Evolutionary conservation across 306 rosid species (phyloP).

Genomic region (Sindora glabra): DNA sequence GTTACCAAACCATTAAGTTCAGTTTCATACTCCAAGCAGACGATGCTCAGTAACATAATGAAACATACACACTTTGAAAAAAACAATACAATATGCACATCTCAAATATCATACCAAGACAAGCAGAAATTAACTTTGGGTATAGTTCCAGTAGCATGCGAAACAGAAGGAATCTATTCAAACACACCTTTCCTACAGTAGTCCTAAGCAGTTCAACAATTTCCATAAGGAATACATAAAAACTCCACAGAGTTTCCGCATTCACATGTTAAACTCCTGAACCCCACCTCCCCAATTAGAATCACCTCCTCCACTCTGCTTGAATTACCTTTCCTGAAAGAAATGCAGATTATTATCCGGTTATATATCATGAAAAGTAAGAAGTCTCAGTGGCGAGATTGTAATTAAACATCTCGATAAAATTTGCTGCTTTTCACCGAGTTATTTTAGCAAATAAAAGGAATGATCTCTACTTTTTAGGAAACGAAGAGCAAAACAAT

Average conservation of each 20-base stretch:
- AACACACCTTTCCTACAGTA: slow-evolving; percentile 21
- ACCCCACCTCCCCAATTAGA: not conserved
- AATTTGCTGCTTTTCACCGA: not conserved
- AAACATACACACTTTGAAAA: not conserved
- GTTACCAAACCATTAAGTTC: not conserved
- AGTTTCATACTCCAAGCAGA: slow-evolving; percentile 10
- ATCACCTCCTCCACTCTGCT: slow-evolving; percentile 84
- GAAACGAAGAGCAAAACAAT: not conserved
- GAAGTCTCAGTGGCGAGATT: not conserved
- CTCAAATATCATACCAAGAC: slow-evolving; percentile 26
- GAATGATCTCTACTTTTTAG: not conserved
- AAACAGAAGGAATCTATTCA: slow-evolving; percentile 18
- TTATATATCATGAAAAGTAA: slow-evolving; percentile 6
- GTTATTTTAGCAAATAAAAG: not conserved
- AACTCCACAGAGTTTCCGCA: slow-evolving; percentile 28
- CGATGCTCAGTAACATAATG: not conserved
- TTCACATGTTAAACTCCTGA: slow-evolving; percentile 22
- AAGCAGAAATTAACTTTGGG: slow-evolving; percentile 14
- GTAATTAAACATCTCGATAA: not conserved
- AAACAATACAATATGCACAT: slow-evolving; percentile 14
- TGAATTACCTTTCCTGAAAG: slow-evolving; percentile 59
- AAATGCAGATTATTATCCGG: not conserved
- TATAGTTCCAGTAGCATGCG: slow-evolving; percentile 9
- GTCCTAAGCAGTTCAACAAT: slow-evolving; percentile 26
- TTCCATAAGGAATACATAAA: slow-evolving; percentile 30